Conservation (phyloP, 768 basidiomycete species). For the Mycena polygramma region DNA sequence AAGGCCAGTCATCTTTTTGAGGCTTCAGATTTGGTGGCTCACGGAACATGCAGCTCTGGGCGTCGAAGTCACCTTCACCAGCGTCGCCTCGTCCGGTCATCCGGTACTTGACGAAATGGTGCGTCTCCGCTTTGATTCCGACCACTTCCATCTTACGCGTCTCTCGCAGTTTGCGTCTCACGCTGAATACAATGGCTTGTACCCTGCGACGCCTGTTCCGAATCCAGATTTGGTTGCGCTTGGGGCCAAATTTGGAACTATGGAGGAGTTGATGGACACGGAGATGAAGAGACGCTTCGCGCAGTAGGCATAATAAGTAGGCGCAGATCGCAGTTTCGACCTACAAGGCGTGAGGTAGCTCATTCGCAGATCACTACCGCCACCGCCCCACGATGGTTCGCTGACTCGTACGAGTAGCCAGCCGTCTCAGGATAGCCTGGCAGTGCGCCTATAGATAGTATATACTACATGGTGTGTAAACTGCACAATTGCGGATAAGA, state of each 20-base stretch:
- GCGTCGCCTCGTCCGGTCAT: not conserved
- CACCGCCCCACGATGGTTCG: no score
- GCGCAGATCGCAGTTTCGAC: no score
- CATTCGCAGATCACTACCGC: no score
- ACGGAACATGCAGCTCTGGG: conserved; percentile 37
- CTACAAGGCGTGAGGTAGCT: no score
- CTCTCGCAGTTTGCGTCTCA: not conserved
- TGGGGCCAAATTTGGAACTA: conserved; percentile 21
- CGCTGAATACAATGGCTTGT: conserved; percentile 18
- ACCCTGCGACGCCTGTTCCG: conserved; percentile 6
- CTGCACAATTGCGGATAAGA: no score
- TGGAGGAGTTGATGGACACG: conserved; percentile 20
- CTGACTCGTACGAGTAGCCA: no score
- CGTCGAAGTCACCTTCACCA: conserved; percentile 14
- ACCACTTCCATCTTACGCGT: not conserved
- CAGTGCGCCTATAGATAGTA: no score
- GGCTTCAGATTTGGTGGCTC: not conserved
- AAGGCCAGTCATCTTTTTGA: not conserved
- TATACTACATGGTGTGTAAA: no score
- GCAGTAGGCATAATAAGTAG: no score
- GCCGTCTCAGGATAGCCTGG: no score
- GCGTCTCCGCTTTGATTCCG: not conserved
- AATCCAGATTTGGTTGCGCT: conserved; percentile 23
- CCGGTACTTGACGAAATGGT: conserved; percentile 13
- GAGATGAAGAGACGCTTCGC: conserved; percentile 21